Percentiles rank a stretch among this genome's conserved stretches.
These are phyloP conservation scores for Trichosporon coremiiforme DNA, from an alignment of 1,284 basidiomycete species.

Conservation along the genomic window DNA sequence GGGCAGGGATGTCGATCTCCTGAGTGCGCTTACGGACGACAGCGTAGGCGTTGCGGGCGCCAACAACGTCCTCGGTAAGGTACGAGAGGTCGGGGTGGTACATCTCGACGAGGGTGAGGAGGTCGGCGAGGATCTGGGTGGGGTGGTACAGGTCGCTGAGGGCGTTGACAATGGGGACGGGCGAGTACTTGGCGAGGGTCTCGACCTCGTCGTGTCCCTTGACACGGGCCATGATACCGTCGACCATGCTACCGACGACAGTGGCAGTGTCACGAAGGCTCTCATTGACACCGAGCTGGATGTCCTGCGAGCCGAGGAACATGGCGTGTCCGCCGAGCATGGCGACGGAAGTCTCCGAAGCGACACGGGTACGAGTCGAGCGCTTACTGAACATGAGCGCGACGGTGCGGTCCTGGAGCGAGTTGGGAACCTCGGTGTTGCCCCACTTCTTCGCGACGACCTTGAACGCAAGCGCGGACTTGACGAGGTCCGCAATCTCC, in stretches of 20 bases:
- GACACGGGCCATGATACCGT: conserved; percentile 96
- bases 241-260: conserved; percentile 90
- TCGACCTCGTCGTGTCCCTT: conserved; percentile 90
- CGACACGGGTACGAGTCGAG: conserved; percentile 86
- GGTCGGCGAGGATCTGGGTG: conserved; percentile 90
- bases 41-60: conserved; percentile 5
- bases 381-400: conserved; percentile 92
- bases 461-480: conserved; percentile 48
- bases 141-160: conserved; percentile 95
- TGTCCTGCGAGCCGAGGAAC: conserved; percentile 88
- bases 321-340: conserved; percentile 85
- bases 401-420: conserved; percentile 75
- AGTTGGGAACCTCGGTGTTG: conserved; percentile 52
- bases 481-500: conserved; percentile 46
- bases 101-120: conserved; percentile 82
- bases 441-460: conserved; percentile 38
- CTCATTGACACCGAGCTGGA: conserved; percentile 97
- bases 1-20: conserved; percentile 38
- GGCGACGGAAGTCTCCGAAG: conserved; percentile 76
- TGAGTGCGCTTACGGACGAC: conserved; percentile 16
- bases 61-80: neutral
- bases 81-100: conserved; percentile 37
- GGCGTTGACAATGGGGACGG: conserved; percentile 93
- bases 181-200: conserved; percentile 83
- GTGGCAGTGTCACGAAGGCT: conserved; percentile 74